Percentiles rank a stretch among this genome's conserved stretches.
These are phyloP conservation scores for Begonia fuchsioides DNA, from an alignment of 306 rosid species.

Conservation along the genomic window DNA sequence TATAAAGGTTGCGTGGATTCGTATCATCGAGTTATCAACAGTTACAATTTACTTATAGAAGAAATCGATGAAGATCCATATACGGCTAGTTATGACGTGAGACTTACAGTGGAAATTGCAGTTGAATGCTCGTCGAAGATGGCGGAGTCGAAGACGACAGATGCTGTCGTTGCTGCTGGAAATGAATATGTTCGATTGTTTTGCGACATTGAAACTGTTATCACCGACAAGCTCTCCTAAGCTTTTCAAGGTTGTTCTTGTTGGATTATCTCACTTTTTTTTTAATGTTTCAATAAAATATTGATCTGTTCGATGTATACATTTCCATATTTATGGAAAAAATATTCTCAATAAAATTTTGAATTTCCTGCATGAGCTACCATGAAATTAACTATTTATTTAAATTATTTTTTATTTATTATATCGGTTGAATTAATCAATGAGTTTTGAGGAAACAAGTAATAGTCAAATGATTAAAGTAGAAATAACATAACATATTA, in stretches of 20 bases:
- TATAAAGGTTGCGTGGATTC: not conserved
- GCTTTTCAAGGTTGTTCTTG: not conserved
- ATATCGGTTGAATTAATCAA: too few species aligned
- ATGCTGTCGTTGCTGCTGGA: constrained; percentile 5
- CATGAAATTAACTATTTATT: too few species aligned
- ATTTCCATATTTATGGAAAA: too few species aligned
- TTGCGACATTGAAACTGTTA: not conserved
- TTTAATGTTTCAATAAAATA: too few species aligned
- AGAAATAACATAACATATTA: too few species aligned
- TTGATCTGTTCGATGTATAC: too few species aligned
- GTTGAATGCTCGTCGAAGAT: not conserved
- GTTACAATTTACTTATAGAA: not conserved
- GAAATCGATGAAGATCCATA: constrained; percentile 11
- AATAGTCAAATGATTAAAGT: too few species aligned
- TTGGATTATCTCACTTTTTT: too few species aligned
- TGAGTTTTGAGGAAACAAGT: too few species aligned
- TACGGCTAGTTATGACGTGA: constrained; percentile 20
- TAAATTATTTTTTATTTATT: too few species aligned
- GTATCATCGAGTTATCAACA: not conserved
- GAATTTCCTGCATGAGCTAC: too few species aligned
- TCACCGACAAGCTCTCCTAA: not conserved
- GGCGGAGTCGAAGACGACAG: not conserved
- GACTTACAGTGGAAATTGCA: constrained; percentile 9
- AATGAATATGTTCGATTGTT: constrained; percentile 1
- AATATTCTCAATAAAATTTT: too few species aligned